These are phyloP conservation scores for Colletotrichum neosansevieriae DNA, from an alignment of 2,329 filamentous ascomycete species.

Conservation along the genomic window DNA sequence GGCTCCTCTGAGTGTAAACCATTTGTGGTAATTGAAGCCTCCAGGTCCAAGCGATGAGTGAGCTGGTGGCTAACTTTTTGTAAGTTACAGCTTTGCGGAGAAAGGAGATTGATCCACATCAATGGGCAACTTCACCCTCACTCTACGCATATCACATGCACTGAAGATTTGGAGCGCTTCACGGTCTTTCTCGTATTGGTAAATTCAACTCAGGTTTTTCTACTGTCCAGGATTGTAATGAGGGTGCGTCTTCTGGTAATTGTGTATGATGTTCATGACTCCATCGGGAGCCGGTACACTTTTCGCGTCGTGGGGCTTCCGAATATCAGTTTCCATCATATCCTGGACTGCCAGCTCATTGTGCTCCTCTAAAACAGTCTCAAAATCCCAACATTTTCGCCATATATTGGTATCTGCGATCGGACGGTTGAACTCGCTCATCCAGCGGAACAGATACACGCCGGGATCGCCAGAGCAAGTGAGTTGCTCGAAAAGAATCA, in stretches of 20 bases:
- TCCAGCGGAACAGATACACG: constrained; percentile 20
- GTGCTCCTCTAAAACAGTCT: constrained; percentile 17
- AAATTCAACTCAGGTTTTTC: not conserved
- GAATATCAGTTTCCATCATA: constrained; percentile 14
- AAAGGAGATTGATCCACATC: too few relatives aligned
- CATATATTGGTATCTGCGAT: constrained; percentile 22
- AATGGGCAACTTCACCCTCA: too few relatives aligned
- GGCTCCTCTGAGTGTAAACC: too few relatives aligned
- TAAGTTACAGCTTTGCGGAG: too few relatives aligned
- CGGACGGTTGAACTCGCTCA: constrained; percentile 20
- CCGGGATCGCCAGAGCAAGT: constrained; percentile 13
- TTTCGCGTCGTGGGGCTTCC: constrained; percentile 15
- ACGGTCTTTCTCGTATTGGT: too few relatives aligned
- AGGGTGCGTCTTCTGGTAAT: constrained; percentile 28
- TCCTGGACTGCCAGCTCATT: constrained; percentile 17
- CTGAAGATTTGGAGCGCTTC: too few relatives aligned
- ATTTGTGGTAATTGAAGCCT: too few relatives aligned
- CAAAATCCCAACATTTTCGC: constrained; percentile 27
- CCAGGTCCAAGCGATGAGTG: too few relatives aligned
- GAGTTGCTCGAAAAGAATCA: constrained; percentile 23
- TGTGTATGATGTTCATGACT: constrained; percentile 20
- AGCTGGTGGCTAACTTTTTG: too few relatives aligned
- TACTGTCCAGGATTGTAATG: constrained; percentile 24
- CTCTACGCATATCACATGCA: too few relatives aligned
- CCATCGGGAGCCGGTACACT: constrained; percentile 17